Conservation (phyloP, 768 basidiomycete genomes). For the Rhizopogon rudus region DNA sequence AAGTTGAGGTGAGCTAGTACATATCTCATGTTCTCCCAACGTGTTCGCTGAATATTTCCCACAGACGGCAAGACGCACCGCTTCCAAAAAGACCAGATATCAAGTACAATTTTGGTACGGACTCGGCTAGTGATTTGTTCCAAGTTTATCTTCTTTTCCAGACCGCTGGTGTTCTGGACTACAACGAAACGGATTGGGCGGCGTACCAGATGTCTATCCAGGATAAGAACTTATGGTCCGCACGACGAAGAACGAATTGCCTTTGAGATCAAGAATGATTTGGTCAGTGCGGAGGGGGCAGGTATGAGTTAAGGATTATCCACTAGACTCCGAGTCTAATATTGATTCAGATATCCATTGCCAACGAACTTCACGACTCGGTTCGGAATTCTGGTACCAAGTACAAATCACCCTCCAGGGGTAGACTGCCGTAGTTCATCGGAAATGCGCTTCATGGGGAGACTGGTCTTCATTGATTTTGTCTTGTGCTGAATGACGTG, state of each 20-base stretch:
- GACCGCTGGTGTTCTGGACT: background rate
- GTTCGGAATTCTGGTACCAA: slow-evolving; percentile 14
- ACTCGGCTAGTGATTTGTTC: background rate
- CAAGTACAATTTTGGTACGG: background rate
- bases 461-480: too few species aligned
- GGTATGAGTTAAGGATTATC: background rate
- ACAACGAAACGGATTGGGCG: background rate
- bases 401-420: slow-evolving; percentile 15
- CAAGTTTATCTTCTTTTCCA: background rate
- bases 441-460: too few species aligned
- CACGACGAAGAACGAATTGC: slow-evolving; percentile 14
- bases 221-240: slow-evolving; percentile 11
- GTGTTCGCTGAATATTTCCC: background rate
- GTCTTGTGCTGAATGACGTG: background rate
- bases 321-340: slow-evolving; percentile 1
- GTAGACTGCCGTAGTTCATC: slow-evolving; percentile 4
- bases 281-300: background rate
- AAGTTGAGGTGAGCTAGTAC: background rate
- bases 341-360: too few species aligned
- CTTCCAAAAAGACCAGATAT: background rate
- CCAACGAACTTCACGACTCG: too few species aligned
- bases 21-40: background rate
- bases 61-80: background rate
- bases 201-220: background rate
- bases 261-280: slow-evolving; percentile 10